phyloP scores from a whole-genome alignment of 257 asterid genomes.

The Ligustrum vulgare region DNA sequence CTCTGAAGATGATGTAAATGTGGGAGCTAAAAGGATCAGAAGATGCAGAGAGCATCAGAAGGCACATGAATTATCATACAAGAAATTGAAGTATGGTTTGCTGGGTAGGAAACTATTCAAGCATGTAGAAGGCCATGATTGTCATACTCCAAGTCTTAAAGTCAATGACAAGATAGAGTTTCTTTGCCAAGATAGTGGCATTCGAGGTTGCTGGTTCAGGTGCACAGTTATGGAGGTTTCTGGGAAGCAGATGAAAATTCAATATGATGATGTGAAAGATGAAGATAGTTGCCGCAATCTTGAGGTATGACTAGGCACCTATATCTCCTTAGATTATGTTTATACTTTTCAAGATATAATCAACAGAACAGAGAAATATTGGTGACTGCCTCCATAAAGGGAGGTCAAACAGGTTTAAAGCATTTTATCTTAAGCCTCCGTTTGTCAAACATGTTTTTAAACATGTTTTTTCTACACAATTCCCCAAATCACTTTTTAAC shows the following conservation, averaged over 20 bases:
- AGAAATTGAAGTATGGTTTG: conserved; percentile 41
- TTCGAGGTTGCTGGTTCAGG: conserved; percentile 99
- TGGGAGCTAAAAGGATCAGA: conserved; percentile 72
- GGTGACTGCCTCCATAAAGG: background rate
- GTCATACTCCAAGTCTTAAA: conserved; percentile 36
- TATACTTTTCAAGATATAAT: background rate
- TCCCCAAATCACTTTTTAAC: no score
- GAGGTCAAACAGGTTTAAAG: background rate
- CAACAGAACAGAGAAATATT: background rate
- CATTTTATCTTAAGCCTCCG: no score
- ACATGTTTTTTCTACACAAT: no score
- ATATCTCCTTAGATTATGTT: background rate
- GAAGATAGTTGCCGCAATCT: conserved; percentile 66
- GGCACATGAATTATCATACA: conserved; percentile 45
- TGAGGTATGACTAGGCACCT: conserved; percentile 50
- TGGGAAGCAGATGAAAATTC: conserved; percentile 60
- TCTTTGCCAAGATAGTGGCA: conserved; percentile 94
- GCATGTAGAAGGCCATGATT: conserved; percentile 40
- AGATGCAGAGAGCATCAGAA: conserved; percentile 53
- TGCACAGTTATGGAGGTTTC: conserved; percentile 70
- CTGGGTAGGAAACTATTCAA: conserved; percentile 44
- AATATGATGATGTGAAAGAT: conserved; percentile 72
- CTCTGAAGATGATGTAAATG: conserved; percentile 71
- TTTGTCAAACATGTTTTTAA: no score
- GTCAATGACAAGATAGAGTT: conserved; percentile 71